Evolutionary conservation across 1,284 basidiomycete genomes (phyloP).

Genomic region (Marasmius fiardii): DNA sequence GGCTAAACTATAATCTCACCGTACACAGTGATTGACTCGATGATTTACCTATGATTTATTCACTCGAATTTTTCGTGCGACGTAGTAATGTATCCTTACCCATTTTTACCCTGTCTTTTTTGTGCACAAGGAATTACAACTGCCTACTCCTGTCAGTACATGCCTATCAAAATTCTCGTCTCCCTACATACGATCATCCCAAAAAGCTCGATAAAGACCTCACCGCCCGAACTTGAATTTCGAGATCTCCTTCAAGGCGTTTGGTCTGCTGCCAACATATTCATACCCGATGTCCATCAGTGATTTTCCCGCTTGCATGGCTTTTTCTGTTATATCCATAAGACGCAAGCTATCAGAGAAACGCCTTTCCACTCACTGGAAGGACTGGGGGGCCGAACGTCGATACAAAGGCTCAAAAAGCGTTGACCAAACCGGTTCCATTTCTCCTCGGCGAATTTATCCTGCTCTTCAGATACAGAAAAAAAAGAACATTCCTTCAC

Average conservation of each 20-base stretch:
- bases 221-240: background rate
- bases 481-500: constrained; percentile 4
- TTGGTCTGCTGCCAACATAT: background rate
- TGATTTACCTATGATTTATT: too few species aligned
- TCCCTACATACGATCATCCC: background rate
- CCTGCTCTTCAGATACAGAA: background rate
- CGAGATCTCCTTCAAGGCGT: background rate
- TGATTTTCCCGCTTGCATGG: background rate
- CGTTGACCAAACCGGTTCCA: constrained; percentile 2
- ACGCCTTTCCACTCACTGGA: background rate
- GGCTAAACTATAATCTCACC: constrained; percentile 20
- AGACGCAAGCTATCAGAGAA: background rate
- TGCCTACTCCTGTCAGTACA: too few species aligned
- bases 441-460: constrained; percentile 4
- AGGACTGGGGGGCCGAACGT: background rate
- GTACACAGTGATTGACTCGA: too few species aligned
- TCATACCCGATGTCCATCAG: background rate
- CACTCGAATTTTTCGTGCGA: too few species aligned
- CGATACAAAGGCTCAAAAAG: constrained; percentile 7
- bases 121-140: too few species aligned
- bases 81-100: too few species aligned
- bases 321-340: background rate
- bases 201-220: background rate
- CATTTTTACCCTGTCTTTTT: too few species aligned
- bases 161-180: too few species aligned